Base-by-base conservation (phyloP, 1,284 basidiomycete genomes). In the Butyriboletus appendiculatus region DNA sequence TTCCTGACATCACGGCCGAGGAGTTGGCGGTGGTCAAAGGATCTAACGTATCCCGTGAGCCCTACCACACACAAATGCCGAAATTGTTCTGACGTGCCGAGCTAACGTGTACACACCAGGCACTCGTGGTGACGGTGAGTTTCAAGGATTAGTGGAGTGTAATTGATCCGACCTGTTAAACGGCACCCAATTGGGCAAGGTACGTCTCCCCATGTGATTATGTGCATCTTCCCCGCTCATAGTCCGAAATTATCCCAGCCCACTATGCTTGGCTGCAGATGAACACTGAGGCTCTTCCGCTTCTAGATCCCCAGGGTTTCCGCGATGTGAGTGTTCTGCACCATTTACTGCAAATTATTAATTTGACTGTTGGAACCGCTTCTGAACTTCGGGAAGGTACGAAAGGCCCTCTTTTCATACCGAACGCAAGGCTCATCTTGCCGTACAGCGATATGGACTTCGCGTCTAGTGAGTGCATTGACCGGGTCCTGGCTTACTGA, bases 341-440 rank as follows among this genome's bases (percentile, higher is more conserved):
- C 28, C n/a, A 65, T 20, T 26, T 14, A 39, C 38, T 33, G 30
- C 38, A 45, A 50, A 43, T n/a, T 56, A 14, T 28, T 34, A 34
- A 34, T 38, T 26, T 18, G 55, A 60, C 63, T 14, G 32, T 34
- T 43, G 20, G 38, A 59, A 24, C 65, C 81, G 75, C 75, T 90
- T 22, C 75, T 92, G 44, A 86, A 84, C 65, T 90, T 90, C 45
- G 87, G 77, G 76, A 85, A 84, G 73, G 81, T 83, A 56, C n/a
- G 69, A 56, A 33, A 20, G 30, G 14, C 30, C 40, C 16, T 3
- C 28, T 48, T 48, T 33, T 59, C 48, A 39, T 45, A 35, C 24
- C 11, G 12, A 52, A 39, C 5, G 9, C n/a, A 10, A 0, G 41
- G 44, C 52, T 50, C 50, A 58, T 24, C 32, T 30, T 50, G 56